Evolutionary conservation across 331 rosid species (phyloP), one percentile per base, ranked within the genome.

Genomic region (Acacia concinna): DNA sequence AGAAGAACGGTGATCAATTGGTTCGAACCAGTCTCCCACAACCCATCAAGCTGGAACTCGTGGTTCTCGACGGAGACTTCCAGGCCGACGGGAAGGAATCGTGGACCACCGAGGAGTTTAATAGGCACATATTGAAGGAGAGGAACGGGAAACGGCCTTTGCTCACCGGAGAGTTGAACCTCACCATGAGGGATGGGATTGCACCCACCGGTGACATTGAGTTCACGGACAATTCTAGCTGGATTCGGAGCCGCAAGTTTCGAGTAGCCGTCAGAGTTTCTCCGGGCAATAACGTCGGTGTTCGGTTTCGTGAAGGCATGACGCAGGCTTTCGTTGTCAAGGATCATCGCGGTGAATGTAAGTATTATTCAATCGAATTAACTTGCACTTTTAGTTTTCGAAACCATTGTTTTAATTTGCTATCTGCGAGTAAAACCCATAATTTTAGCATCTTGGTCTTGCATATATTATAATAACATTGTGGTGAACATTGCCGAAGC

Each of bases 311-410:
- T 20, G 94, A 93, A 82, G 98, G 90, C 78, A 83, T 91, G 54
- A 90, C 97, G 0, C 90, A 91, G 17, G 54, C 99, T 0, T 90
- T 95, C 63, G 60, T 87, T 0, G 99, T 95, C 8, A 93, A 87
- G 84, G 99, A 95, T 83, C 99, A 95, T 20, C 97, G 99, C 0
- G 99, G 99, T 28, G 99, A 95, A 88, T 83, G 99, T 95, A 31
- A 90, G 99, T 90, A 66, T 34, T 28, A 10, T 20, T 34, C 6
- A 20, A 35, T 37, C 13, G 0, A 25, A n/a, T 65, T 35, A n/a
- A 35, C 47, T 20, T 35, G 46, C 46, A 20, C 46, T 9, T 49
- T 20, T 49, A 38, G 1, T 56, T n/a, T 52, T 52, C 31, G 8
- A 8, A 3, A 10, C 4, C 31, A 56, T 23, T 2, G 31, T 9